Evolutionary conservation across 345 rosid genomes (phyloP), one percentile per base, ranked within the genome.

Genomic region (Rhodamnia argentea): DNA sequence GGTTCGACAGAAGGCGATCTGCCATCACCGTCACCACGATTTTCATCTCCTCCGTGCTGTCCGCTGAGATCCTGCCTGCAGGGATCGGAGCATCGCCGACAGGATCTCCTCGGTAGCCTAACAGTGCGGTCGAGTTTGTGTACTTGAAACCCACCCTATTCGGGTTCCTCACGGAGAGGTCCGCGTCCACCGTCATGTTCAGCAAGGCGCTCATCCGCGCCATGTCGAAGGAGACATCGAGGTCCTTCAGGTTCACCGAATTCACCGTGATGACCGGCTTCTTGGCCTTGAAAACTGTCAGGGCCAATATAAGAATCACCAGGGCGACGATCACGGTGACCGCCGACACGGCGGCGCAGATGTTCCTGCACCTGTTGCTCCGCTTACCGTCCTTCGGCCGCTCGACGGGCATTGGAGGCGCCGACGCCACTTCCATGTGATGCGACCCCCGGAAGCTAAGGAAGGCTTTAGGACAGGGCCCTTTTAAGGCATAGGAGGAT

Each of bases 201-300:
- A 96, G 57, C 44, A 84, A 4, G 44, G 88, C 93, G 20, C 44
- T 84, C n/a, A 91, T 7, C 18, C 84, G 83, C 4, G 84, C 22
- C 0, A 42, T 0, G 89, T 93, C 92, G 1, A 94, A 4, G 40
- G 91, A 81, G 54, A 90, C 51, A 24, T 12, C 50, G 23, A 95
- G 83, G 82, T 92, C 85, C 0, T 87, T 82, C 0, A 95, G 85
- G 50, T 87, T 0, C 82, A 95, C 29, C 74, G 96, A 92, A 59
- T 94, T 86, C 70, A 95, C 42, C 76, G 90, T 86, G 42, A 86
- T 90, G 22, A 76, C 55, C 0, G 96, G 93, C 4, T 37, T 85
- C 89, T 92, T 96, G 55, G 95, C 89, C 89, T 94, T 96, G 94
- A 94, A 94, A 5, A 94, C 94, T 47, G 97, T 94, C 7, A 95